phyloP scores from a whole-genome alignment of 495 filamentous ascomycete genomes.

The Hypoxylon fragiforme region DNA sequence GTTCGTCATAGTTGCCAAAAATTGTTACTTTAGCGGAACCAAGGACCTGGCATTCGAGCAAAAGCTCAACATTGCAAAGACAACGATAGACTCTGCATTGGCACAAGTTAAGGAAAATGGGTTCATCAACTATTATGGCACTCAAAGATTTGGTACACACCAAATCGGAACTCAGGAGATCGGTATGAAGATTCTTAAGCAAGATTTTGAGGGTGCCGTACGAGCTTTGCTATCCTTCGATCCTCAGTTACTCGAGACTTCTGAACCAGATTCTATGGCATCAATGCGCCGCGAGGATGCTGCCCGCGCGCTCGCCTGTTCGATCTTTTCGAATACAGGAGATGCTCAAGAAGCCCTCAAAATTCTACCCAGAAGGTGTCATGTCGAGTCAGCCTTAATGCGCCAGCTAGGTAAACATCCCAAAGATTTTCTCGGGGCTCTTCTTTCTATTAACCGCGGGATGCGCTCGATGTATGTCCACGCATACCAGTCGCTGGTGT shows the following conservation, averaged over 20 bases:
- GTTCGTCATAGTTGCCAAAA: constrained; percentile 86
- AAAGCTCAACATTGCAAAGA: constrained; percentile 41
- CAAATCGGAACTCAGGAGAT: constrained; percentile 76
- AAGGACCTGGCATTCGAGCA: constrained; percentile 41
- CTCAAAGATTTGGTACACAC: constrained; percentile 92
- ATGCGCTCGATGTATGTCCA: constrained; percentile 93
- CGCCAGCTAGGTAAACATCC: constrained; percentile 61
- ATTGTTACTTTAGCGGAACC: constrained; percentile 64
- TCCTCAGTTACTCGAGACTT: constrained; percentile 53
- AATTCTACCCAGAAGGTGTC: constrained; percentile 76
- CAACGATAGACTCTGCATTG: constrained; percentile 45
- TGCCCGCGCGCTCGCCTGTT: constrained; percentile 72
- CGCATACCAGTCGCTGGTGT: constrained; percentile 91
- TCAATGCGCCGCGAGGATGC: constrained; percentile 63
- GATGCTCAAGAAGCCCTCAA: constrained; percentile 60
- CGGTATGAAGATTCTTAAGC: constrained; percentile 80
- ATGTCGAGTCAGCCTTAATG: constrained; percentile 77
- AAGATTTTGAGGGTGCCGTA: constrained; percentile 77
- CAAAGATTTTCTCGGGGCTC: constrained; percentile 74
- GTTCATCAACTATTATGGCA: constrained; percentile 95
- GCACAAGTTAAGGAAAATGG: constrained; percentile 65
- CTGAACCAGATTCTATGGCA: constrained; percentile 32
- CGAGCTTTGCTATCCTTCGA: constrained; percentile 70
- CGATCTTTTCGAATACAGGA: constrained; percentile 65
- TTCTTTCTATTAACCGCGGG: constrained; percentile 74